Percentiles rank a stretch among this genome's conserved stretches.
phyloP scores from a whole-genome alignment of 805 yeast genomes.

The Ogataea saltuana region DNA sequence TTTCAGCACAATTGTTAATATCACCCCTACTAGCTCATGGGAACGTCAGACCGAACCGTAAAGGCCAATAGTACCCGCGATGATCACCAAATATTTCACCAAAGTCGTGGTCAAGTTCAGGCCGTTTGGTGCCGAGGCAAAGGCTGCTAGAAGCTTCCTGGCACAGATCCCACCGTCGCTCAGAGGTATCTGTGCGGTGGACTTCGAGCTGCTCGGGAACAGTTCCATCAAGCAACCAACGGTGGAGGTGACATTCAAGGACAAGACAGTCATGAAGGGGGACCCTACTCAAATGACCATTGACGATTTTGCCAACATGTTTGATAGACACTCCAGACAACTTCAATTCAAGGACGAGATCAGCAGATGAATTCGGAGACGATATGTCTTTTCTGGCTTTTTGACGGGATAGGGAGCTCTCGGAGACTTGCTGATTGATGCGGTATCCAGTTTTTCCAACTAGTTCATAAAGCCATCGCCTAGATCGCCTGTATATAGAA shows the following conservation, averaged over 20 bases:
- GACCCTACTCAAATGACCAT: constrained; percentile 62
- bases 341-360: constrained; percentile 75
- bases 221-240: constrained; percentile 52
- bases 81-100: constrained; percentile 91
- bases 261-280: constrained; percentile 66
- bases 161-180: constrained; percentile 77
- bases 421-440: too few relatives aligned
- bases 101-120: constrained; percentile 75
- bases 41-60: too few relatives aligned
- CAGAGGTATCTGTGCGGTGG: constrained; percentile 60
- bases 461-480: background rate
- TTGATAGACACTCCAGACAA: constrained; percentile 82
- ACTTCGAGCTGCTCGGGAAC: constrained; percentile 58
- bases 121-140: constrained; percentile 74
- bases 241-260: constrained; percentile 79
- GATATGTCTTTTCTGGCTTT: too few relatives aligned
- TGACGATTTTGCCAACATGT: constrained; percentile 60
- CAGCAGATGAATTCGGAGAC: constrained; percentile 25
- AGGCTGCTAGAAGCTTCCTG: constrained; percentile 75
- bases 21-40: too few relatives aligned
- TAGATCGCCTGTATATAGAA: background rate
- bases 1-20: too few relatives aligned
- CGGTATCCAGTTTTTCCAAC: too few relatives aligned
- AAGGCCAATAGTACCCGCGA: constrained; percentile 29
- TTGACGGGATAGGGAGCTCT: too few relatives aligned